Conservation (phyloP, 2,329 filamentous ascomycete species). For the Domatiomyces globalis region DNA sequence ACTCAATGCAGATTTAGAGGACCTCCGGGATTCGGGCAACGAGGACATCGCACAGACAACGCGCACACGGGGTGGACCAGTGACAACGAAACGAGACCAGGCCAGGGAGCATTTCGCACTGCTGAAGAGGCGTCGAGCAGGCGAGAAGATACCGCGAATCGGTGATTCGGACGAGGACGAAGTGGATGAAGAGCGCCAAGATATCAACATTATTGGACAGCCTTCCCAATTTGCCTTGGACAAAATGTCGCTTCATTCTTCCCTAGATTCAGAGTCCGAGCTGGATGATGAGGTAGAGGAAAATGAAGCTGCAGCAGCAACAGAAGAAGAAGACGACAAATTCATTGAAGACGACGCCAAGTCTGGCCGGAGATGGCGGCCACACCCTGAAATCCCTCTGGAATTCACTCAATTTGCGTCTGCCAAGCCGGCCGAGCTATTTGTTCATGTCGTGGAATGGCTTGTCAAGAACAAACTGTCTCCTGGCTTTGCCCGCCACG, state of each 20-base stretch:
- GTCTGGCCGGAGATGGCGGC: constrained; percentile 40
- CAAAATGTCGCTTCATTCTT: constrained; percentile 4
- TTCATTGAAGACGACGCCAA: constrained; percentile 52
- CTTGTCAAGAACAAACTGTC: constrained; percentile 68
- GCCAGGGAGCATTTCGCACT: constrained; percentile 29
- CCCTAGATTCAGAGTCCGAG: constrained; percentile 4
- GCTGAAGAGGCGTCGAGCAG: constrained; percentile 30
- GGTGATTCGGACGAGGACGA: constrained; percentile 18
- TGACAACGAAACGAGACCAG: constrained; percentile 27
- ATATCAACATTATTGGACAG: constrained; percentile 13
- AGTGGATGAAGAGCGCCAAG: constrained; percentile 12
- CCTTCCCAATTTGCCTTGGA: constrained; percentile 1
- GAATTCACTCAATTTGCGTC: constrained; percentile 53
- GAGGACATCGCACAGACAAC: constrained; percentile 24
- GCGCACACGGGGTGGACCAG: constrained; percentile 28
- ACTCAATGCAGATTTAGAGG: constrained; percentile 31
- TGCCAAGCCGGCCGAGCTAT: constrained; percentile 56
- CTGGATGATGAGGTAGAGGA: constrained; percentile 10
- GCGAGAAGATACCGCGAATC: constrained; percentile 23
- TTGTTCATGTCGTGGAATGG: constrained; percentile 63
- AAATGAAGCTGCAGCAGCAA: constrained; percentile 1
- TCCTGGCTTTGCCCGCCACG: constrained; percentile 49
- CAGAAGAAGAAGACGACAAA: constrained; percentile 27
- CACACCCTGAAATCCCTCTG: constrained; percentile 47
- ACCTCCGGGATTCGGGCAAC: constrained; percentile 31